Evolutionary conservation across 2,329 filamentous ascomycete species (phyloP).

Genomic region (Alternaria ethzedia): DNA sequence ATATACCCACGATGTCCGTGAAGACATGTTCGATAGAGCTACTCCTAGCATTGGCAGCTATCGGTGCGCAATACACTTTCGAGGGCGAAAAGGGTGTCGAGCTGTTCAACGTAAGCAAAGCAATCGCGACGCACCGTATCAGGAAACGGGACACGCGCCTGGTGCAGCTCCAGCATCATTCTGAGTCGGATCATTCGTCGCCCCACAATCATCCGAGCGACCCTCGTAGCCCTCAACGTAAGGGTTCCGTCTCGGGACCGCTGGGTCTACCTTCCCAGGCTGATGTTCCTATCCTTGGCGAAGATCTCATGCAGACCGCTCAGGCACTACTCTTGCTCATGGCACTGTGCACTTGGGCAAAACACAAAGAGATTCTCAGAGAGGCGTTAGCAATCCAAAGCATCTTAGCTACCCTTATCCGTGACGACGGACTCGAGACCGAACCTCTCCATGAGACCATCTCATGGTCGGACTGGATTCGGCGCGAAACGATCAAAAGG

Average conservation of each 20-base stretch:
- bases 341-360: constrained; percentile 66
- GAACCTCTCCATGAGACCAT: constrained; percentile 65
- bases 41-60: constrained; percentile 69
- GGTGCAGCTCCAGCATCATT: constrained; percentile 32
- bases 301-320: constrained; percentile 66
- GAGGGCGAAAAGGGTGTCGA: constrained; percentile 60
- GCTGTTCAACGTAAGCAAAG: constrained; percentile 63
- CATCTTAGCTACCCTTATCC: constrained; percentile 61
- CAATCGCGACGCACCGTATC: constrained; percentile 61
- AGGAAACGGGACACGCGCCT: constrained; percentile 57
- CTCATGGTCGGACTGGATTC: constrained; percentile 61
- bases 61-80: constrained; percentile 70
- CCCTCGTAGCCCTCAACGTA: constrained; percentile 22
- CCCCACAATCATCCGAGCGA: constrained; percentile 21
- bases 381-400: constrained; percentile 65
- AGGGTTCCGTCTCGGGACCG: constrained; percentile 30
- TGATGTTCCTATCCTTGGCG: constrained; percentile 18
- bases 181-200: constrained; percentile 27
- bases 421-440: constrained; percentile 59
- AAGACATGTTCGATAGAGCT: constrained; percentile 72
- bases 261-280: constrained; percentile 35
- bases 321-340: constrained; percentile 69
- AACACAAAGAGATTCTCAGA: constrained; percentile 62
- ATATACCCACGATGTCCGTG: constrained; percentile 69
- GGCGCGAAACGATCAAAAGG: constrained; percentile 59